Evolutionary conservation across 441 rosid species (phyloP), one percentile per base, ranked within the genome.

Genomic region (Jatropha podagrica): DNA sequence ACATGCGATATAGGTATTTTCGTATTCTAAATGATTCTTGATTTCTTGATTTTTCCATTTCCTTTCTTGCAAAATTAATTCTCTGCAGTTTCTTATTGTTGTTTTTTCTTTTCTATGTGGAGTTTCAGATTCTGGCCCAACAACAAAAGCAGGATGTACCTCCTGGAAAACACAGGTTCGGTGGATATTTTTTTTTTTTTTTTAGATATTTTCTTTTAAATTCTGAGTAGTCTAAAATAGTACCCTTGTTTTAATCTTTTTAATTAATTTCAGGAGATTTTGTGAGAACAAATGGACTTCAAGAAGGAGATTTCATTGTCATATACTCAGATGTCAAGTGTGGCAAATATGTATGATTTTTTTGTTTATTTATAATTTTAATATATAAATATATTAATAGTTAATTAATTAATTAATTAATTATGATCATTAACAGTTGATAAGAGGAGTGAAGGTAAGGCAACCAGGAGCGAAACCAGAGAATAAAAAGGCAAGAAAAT

Each of bases 131-230:
- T 90, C 88, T 95, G 99, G 99, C 99, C 98, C 10, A 95, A 95
- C 86, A 95, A 95, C 81, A 95, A 93, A 84, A 95, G 99, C 87
- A 95, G 98, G 90, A 95, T 95, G 98, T 95, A 95, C 82, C 97
- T 95, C 77, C 94, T 95, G 40, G 99, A 95, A 79, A 95, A 93
- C 85, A 95, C 98, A 11, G 98, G 99, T 89, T 32, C 32, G 32
- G 73, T 27, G 79, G 61, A 8, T 54, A 14, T 49, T 58, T 58
- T 18, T 3, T 41, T 51, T 51, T 41, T 41, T 27, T 4, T 42
- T 51, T 66, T 44, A 4, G 3, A 20, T n/a, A n/a, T n/a, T 56
- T 58, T 58, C 7, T 20, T 58, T 11, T 44, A n/a, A 7, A 13
- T 18, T 75, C 23, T 65, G 26, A 15, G 2, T 52, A 14, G 38